Conservation (phyloP, 345 rosid species). For the Eucalyptus shirleyi region DNA sequence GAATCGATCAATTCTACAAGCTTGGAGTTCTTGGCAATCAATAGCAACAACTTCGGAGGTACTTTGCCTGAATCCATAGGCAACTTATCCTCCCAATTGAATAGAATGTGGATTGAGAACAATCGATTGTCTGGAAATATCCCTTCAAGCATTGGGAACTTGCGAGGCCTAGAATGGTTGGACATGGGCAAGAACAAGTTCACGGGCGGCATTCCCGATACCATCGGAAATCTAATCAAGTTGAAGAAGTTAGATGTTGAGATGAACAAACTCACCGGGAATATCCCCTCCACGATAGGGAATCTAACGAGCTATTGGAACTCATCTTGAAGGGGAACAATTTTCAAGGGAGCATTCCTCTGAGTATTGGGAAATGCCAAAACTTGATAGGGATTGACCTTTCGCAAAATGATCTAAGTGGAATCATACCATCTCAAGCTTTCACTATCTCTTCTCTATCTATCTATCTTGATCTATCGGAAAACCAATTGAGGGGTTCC, state of each 20-base stretch:
- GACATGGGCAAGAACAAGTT: background rate
- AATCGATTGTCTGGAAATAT: background rate
- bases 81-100: background rate
- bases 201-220: background rate
- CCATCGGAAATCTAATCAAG: background rate
- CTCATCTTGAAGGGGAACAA: background rate
- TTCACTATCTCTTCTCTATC: too few relatives aligned
- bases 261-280: background rate
- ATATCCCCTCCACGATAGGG: background rate
- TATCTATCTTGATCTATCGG: too few relatives aligned
- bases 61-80: background rate
- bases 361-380: background rate
- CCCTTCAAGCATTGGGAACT: background rate
- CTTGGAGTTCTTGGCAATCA: background rate
- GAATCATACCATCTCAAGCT: too few relatives aligned
- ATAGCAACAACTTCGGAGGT: background rate
- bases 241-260: background rate
- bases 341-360: background rate
- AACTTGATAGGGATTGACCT: background rate
- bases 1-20: background rate
- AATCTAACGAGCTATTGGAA: background rate
- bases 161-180: background rate
- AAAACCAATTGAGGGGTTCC: too few relatives aligned
- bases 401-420: too few relatives aligned
- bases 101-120: accelerated